Evolutionary conservation across 2,329 filamentous ascomycete genomes (phyloP).

Genomic region (Annulohypoxylon truncatum): DNA sequence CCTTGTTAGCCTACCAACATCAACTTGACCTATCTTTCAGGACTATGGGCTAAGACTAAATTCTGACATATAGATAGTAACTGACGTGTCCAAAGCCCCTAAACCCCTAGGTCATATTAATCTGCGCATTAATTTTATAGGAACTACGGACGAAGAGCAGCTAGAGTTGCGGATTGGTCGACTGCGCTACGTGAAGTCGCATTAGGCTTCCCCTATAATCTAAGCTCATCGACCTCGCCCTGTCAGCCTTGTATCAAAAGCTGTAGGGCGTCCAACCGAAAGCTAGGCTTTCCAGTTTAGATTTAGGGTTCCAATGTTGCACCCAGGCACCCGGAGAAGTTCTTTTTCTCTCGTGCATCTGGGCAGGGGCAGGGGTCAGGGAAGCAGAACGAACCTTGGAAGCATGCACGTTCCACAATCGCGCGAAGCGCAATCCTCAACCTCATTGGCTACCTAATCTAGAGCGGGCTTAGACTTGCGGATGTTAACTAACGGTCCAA

Average conservation of each 20-base stretch:
- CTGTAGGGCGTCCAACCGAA: constrained; percentile 25
- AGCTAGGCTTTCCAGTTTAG: constrained; percentile 6
- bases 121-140: constrained; percentile 10
- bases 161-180: constrained; percentile 17
- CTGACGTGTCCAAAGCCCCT: background rate
- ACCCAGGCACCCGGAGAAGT: constrained; percentile 14
- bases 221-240: constrained; percentile 16
- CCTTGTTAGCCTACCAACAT: constrained; percentile 19
- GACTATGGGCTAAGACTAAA: background rate
- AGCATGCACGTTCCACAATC: constrained; percentile 26
- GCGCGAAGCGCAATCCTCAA: constrained; percentile 20
- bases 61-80: constrained; percentile 20
- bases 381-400: constrained; percentile 16
- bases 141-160: background rate
- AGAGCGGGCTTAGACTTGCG: constrained; percentile 10
- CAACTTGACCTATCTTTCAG: background rate
- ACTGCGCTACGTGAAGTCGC: constrained; percentile 25
- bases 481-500: constrained; percentile 5
- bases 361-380: constrained; percentile 10
- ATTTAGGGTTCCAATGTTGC: constrained; percentile 12
- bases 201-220: constrained; percentile 32
- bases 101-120: constrained; percentile 11
- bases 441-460: constrained; percentile 26
- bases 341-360: constrained; percentile 19
- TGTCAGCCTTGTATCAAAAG: constrained; percentile 30